Base-by-base conservation (phyloP, 768 basidiomycete species). In the Leccinum broughii region DNA sequence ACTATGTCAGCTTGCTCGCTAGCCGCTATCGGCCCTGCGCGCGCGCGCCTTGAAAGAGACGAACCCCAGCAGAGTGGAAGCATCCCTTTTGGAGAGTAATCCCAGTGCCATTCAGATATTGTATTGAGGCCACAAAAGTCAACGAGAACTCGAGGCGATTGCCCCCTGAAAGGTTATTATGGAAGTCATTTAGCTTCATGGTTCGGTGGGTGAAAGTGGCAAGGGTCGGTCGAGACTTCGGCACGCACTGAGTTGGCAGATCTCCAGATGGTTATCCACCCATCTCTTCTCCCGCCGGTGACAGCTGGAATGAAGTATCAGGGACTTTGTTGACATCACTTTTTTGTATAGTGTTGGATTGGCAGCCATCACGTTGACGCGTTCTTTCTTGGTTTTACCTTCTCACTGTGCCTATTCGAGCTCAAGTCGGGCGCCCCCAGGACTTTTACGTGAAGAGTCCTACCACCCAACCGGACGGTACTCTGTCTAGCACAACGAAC, bases 281-380 rank as follows among this genome's bases (percentile, higher is more conserved):
- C 55, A 54, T 54, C 56, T 63, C 68, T 70, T 68, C 70, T 70
- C 59, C 70, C 66, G 70, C 64, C 66, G 64, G 68, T 64, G 58
- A 57, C 58, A 39, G 34, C 51, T 64, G 61, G 46, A 52, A 50
- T 57, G 59, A 67, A 55, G 56, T 60, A 54, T 61, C 64, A 71
- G 70, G 70, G 63, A 62, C 70, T 46, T 39, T 62, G 59, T 60
- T 58, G 56, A 66, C 64, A 61, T 68, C 61, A 64, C 37, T 56
- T 61, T 70, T 58, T 51, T 62, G 53, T 50, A 63, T 48, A 55
- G 55, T 59, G 54, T 37, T 61, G 57, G 68, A 67, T 63, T 62
- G 59, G 62, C 66, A 59, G 60, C 54, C 61, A 72, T 72, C 60
- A 55, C 26, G 28, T 57, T 61, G 55, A 15, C 54, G 54, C 54